Conservation (phyloP, 2,329 filamentous ascomycete species). For the Nigrospora sphaerica region DNA sequence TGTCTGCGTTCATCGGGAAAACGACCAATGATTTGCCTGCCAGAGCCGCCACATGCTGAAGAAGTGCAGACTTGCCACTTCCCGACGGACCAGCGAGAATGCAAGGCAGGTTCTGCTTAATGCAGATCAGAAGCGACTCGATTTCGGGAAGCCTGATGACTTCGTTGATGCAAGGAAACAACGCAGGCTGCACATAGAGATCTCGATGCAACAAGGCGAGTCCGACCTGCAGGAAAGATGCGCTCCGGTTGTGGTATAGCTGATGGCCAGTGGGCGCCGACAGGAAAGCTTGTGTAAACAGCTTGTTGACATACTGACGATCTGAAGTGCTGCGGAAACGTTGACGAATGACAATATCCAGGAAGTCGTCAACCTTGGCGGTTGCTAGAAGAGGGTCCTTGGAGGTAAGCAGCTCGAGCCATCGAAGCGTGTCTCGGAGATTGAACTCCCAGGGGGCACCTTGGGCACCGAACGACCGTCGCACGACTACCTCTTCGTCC, state of each 20-base stretch:
- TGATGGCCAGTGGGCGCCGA: conserved; percentile 46
- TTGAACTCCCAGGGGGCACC: conserved; percentile 94
- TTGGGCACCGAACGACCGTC: conserved; percentile 51
- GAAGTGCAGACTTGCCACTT: conserved; percentile 75
- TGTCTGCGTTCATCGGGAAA: conserved; percentile 87
- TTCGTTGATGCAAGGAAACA: conserved; percentile 42
- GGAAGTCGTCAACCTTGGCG: conserved; percentile 62
- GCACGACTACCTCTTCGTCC: conserved; percentile 61
- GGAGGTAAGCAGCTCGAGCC: conserved; percentile 67
- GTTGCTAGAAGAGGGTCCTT: conserved; percentile 53
- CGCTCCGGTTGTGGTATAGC: conserved; percentile 64
- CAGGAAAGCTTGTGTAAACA: conserved; percentile 63
- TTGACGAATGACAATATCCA: conserved; percentile 77
- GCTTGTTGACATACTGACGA: conserved; percentile 51
- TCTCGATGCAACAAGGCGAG: conserved; percentile 64
- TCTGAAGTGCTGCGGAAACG: conserved; percentile 74
- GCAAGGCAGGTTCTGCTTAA: conserved; percentile 81
- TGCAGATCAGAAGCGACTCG: conserved; percentile 80
- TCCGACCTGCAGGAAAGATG: conserved; percentile 68
- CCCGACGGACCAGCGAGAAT: conserved; percentile 83
- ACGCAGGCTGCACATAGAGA: conserved; percentile 39
- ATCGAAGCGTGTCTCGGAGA: conserved; percentile 80
- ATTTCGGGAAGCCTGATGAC: conserved; percentile 60
- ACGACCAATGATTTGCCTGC: conserved; percentile 71
- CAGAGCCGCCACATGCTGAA: conserved; percentile 73